Evolutionary conservation across 2,329 filamentous ascomycete species (phyloP), one percentile per base, ranked within the genome.

Genomic region (Paradendryphiella salina): DNA sequence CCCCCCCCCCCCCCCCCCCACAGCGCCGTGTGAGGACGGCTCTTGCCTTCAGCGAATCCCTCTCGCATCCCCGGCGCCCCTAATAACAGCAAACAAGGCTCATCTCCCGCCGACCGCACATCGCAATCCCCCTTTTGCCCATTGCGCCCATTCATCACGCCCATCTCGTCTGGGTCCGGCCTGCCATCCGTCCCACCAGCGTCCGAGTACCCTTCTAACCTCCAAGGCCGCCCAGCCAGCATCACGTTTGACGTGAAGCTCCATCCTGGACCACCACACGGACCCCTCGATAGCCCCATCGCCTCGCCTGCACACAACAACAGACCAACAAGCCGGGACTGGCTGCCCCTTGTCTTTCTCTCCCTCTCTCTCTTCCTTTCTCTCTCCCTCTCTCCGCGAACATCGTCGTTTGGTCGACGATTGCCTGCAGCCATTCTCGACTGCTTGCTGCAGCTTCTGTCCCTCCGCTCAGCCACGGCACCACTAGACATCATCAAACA

Each of bases 401-500:
- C 38, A 11, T 17, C 50, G 45, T 49, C 50, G 61, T 52, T 57
- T 57, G 59, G 48, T 31, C 32, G 23, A 42, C 51, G 49, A 31
- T 56, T 47, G 46, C 47, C 36, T 52, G 52, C 52, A 53, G 35
- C 52, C 57, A 23, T 6, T 7, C 61, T 23, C 31, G 20, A 43
- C 31, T 14, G 52, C 35, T 59, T 14, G 52, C 35, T 59, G 51
- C 44, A 57, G 43, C 31, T 33, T 39, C 50, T 37, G 37, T 51
- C 34, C 57, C 37, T 41, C 58, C 49, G 28, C 23, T 20, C 56
- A 44, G 44, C 56, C 46, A 56, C 55, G 35, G 47, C 63, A 52
- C 50, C 35, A 41, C 43, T 21, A 8, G 15, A 44, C 56, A 46
- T 17, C 53, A 57, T 32, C 63, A 54, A 93, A 75, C 77, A 99